Evolutionary conservation across 2,329 filamentous ascomycete species (phyloP).

Genomic region (Aspergillus candidus): DNA sequence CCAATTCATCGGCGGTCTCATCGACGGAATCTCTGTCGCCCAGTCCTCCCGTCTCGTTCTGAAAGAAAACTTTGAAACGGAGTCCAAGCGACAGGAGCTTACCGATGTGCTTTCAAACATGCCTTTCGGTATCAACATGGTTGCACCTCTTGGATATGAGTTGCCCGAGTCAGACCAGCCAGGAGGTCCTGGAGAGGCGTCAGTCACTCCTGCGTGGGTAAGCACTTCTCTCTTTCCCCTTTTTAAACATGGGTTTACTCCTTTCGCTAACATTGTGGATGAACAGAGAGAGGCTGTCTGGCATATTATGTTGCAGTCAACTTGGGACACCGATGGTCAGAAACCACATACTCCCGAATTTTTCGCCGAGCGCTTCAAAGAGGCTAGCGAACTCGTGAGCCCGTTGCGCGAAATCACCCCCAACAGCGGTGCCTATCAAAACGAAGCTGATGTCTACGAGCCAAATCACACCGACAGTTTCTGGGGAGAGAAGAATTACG

Average conservation of each 20-base stretch:
- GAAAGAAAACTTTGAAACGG: conserved; percentile 1
- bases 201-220: conserved; percentile 14
- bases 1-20: too few species aligned
- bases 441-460: conserved; percentile 14
- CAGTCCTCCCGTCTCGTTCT: conserved; percentile 9
- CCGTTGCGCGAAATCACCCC: conserved; percentile 14
- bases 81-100: conserved; percentile 7
- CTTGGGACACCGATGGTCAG: conserved; percentile 3
- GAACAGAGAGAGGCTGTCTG: conserved; percentile 10
- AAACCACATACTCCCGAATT: too few species aligned
- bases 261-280: too few species aligned
- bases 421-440: conserved; percentile 12
- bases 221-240: too few species aligned
- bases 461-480: conserved; percentile 6
- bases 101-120: not conserved
- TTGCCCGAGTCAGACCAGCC: conserved; percentile 6
- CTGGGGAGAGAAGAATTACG: conserved; percentile 14
- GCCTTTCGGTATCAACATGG: too few species aligned
- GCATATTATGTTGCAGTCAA: conserved; percentile 12
- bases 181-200: conserved; percentile 13
- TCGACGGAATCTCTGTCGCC: not conserved
- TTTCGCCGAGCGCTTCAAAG: too few species aligned
- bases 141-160: conserved; percentile 1
- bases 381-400: conserved; percentile 8
- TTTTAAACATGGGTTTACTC: too few species aligned